Evolutionary conservation across 2,329 filamentous ascomycete species (phyloP).

Genomic region (Colletotrichum lini): DNA sequence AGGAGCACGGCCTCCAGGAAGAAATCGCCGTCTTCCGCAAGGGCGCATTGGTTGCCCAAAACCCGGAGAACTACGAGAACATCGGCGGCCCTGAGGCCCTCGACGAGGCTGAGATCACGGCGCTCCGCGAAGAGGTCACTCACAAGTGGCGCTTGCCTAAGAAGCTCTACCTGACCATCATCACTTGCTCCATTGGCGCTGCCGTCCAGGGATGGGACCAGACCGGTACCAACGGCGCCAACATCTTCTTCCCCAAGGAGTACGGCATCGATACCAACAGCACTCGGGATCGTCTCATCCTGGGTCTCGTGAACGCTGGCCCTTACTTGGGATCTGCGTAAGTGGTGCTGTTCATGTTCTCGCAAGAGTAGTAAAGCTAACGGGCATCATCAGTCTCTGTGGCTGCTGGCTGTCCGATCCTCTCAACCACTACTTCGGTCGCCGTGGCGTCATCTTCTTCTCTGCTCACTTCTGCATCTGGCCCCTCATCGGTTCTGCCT

Average conservation of each 20-base stretch:
- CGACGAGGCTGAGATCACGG: slow-evolving; percentile 70
- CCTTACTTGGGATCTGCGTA: slow-evolving; percentile 63
- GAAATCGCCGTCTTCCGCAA: slow-evolving; percentile 73
- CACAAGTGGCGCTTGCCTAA: slow-evolving; percentile 78
- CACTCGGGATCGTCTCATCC: slow-evolving; percentile 59
- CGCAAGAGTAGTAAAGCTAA: slow-evolving; percentile 26
- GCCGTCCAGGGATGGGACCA: slow-evolving; percentile 81
- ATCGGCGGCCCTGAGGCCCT: slow-evolving; percentile 72
- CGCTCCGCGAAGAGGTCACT: slow-evolving; percentile 72
- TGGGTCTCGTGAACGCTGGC: slow-evolving; percentile 77
- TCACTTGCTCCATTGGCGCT: slow-evolving; percentile 77
- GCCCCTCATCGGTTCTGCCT: slow-evolving; percentile 74
- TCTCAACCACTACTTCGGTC: slow-evolving; percentile 74
- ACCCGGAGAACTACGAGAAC: slow-evolving; percentile 73
- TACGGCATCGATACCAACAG: slow-evolving; percentile 54
- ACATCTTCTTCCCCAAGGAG: slow-evolving; percentile 69
- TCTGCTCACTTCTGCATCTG: slow-evolving; percentile 73
- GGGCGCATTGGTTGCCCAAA: slow-evolving; percentile 82
- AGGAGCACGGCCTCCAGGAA: slow-evolving; percentile 70
- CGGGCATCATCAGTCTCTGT: slow-evolving; percentile 50
- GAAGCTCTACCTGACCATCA: slow-evolving; percentile 76
- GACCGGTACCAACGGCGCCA: slow-evolving; percentile 75
- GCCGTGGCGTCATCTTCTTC: slow-evolving; percentile 77
- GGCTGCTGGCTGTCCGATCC: slow-evolving; percentile 79
- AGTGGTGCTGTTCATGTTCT: slow-evolving; percentile 37